Evolutionary conservation across 352 stramenopile species (phyloP), one percentile per base, ranked within the genome.

Genomic region (Pythium oligandrum): DNA sequence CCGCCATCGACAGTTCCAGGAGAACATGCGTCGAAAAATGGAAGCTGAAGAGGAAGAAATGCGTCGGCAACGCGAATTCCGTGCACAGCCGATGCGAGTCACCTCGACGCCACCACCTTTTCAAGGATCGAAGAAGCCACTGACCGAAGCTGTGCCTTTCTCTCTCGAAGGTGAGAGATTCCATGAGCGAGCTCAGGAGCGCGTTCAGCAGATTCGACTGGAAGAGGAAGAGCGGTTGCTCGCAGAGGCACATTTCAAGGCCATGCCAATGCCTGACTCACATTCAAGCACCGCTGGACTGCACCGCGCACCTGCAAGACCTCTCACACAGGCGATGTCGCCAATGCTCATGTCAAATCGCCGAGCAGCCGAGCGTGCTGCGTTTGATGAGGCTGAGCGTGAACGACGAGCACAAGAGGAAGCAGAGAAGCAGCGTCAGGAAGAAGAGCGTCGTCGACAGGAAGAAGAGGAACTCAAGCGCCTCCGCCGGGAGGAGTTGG

Each of bases 391-490:
- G 12, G 73, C 78, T 11, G 81, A 92, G 39, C 82, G 78, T 51
- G 78, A 87, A 57, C 81, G 81, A 8, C 76, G 68, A 4, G 65
- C 77, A 42, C 71, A 62, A 44, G 81, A 88, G 43, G 76, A 92
- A 71, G 76, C 73, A 1, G 72, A 85, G 47, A 74, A 70, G 49
- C 42, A 76, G 40, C 69, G 83, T 12, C 46, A 67, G 53, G 73
- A 88, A 17, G 68, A 75, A 32, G 76, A 88, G 40, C 53, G 70
- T 17, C 63, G 63, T 6, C 78, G 73, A 37, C 51, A 64, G 4
- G 65, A 88, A 37, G 78, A 88, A 34, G 78, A 88, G 32, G 75
- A 89, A 53, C 78, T 92, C 55, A 84, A 80, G 51, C 74, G 69
- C 2, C 45, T 92, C 45, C 81, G 81, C 26, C 73, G 70, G n/a